Evolutionary conservation across 495 filamentous ascomycete species (phyloP).

Genomic region (Penicillium cosmopolitanum): DNA sequence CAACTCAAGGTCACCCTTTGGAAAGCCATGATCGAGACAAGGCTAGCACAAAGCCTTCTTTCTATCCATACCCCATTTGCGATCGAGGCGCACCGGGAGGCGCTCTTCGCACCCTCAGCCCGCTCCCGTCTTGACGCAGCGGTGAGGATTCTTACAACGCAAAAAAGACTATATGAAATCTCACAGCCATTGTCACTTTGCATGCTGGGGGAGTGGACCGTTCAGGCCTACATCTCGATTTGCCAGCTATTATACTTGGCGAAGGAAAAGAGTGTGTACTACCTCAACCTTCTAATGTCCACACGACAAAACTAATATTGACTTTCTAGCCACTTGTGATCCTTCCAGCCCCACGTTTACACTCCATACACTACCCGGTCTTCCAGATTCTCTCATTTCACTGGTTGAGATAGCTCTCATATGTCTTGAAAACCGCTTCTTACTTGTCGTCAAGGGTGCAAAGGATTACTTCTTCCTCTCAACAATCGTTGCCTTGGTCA

Average conservation of each 20-base stretch:
- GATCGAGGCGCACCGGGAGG: constrained; percentile 40
- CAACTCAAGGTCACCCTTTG: constrained; percentile 39
- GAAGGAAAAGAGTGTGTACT: constrained; percentile 2
- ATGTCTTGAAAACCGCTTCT: constrained; percentile 38
- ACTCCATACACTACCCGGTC: constrained; percentile 36
- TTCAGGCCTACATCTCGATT: constrained; percentile 43
- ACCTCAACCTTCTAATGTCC: background rate
- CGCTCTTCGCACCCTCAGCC: constrained; percentile 44
- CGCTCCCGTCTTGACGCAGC: constrained; percentile 44
- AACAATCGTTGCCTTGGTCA: constrained; percentile 44
- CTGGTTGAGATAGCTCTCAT: constrained; percentile 42
- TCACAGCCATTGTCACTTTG: constrained; percentile 42
- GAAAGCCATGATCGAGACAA: constrained; percentile 42
- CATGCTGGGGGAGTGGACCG: constrained; percentile 45
- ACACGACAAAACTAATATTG: background rate
- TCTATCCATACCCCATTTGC: constrained; percentile 50
- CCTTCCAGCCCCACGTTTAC: constrained; percentile 25
- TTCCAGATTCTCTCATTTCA: constrained; percentile 41
- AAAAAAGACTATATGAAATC: constrained; percentile 39
- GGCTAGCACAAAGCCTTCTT: constrained; percentile 40
- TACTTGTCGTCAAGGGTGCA: constrained; percentile 45
- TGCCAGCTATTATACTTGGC: constrained; percentile 40
- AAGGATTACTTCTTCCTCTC: constrained; percentile 53
- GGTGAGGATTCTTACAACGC: constrained; percentile 43
- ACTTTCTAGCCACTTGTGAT: constrained; percentile 15